phyloP scores from a whole-genome alignment of 2,329 filamentous ascomycete species.

The Neurospora sp. region DNA sequence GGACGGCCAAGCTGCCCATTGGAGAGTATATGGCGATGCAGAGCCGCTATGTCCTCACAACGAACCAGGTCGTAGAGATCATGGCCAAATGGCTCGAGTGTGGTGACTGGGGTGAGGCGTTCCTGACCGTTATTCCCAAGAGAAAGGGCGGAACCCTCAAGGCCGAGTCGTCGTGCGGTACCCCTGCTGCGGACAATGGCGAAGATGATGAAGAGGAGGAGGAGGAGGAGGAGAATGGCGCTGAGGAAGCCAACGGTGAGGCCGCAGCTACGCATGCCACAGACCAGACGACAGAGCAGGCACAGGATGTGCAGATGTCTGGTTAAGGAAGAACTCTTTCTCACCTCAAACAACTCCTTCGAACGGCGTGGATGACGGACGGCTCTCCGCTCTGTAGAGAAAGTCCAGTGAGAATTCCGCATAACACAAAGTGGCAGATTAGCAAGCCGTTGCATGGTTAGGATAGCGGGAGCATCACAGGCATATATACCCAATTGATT shows the following conservation, averaged over 20 bases:
- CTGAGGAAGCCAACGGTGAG: conserved; percentile 21
- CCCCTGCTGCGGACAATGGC: conserved; percentile 15
- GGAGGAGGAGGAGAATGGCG: conserved; percentile 15
- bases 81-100: conserved; percentile 89
- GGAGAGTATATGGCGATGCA: conserved; percentile 92
- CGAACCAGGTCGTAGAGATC: conserved; percentile 94
- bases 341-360: not conserved
- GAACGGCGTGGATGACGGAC: not conserved
- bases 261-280: conserved; percentile 17
- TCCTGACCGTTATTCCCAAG: conserved; percentile 79
- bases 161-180: conserved; percentile 20
- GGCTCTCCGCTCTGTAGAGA: not conserved
- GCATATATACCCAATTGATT: not conserved
- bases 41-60: conserved; percentile 75
- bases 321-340: not conserved
- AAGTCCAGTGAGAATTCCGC: not conserved
- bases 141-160: conserved; percentile 73
- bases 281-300: conserved; percentile 3
- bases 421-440: not conserved
- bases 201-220: conserved; percentile 19
- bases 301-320: not conserved
- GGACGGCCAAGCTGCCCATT: conserved; percentile 86
- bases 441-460: not conserved
- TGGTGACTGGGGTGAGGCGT: conserved; percentile 86
- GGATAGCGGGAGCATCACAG: not conserved